Conservation (phyloP, 345 rosid species). For the Gossypium thurberi region DNA sequence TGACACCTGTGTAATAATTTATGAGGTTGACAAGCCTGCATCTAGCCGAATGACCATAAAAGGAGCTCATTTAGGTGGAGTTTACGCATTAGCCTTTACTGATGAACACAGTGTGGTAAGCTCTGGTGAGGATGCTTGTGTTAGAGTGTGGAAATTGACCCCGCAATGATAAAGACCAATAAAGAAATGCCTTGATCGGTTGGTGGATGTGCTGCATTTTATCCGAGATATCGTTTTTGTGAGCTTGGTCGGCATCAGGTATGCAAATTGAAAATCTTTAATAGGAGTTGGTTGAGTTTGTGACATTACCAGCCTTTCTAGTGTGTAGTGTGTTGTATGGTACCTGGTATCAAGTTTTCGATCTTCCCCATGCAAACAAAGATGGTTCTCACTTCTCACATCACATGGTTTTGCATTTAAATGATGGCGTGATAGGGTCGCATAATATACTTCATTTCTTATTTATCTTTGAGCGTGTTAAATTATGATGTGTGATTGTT, state of each 20-base stretch:
- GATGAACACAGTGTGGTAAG: slow-evolving; percentile 49
- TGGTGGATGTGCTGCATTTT: background rate
- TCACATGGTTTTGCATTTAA: background rate
- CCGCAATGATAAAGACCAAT: slow-evolving; percentile 8
- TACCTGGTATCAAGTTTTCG: background rate
- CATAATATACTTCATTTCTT: background rate
- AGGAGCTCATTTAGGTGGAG: slow-evolving; percentile 72
- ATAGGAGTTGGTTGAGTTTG: slow-evolving; percentile 6
- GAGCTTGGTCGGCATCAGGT: background rate
- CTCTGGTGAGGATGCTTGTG: slow-evolving; percentile 72
- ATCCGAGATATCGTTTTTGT: background rate
- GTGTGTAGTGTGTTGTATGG: background rate
- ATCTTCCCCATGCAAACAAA: background rate
- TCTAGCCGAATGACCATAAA: slow-evolving; percentile 52
- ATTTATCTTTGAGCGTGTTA: background rate
- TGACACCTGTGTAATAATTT: slow-evolving; percentile 62
- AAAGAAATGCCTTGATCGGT: background rate
- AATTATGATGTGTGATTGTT: background rate
- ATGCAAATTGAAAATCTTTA: background rate
- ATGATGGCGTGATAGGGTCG: background rate
- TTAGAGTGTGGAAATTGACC: slow-evolving; percentile 50
- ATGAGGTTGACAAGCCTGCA: slow-evolving; percentile 62
- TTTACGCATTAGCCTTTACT: slow-evolving; percentile 50
- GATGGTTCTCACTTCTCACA: background rate
- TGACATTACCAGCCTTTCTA: background rate